Base-by-base conservation (phyloP, 1,284 basidiomycete genomes). In the Afroboletus lepidellus region DNA sequence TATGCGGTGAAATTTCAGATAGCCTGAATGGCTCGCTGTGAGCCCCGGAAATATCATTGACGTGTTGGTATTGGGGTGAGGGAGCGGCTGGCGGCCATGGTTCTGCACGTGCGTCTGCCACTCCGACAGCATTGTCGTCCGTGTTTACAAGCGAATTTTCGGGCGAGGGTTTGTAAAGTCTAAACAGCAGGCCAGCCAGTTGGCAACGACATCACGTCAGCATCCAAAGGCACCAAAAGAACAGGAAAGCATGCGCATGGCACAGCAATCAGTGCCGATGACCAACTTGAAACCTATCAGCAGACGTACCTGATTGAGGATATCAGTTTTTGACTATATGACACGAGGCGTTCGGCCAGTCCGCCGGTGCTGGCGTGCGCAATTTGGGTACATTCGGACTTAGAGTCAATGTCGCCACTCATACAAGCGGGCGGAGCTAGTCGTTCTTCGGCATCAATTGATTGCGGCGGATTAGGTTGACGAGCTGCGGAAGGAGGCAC, bases 1-100 rank as follows among this genome's bases (percentile, higher is more conserved):
- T 78, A 51, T 62, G 64, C 53, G 80, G 78, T 9, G 80, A 80
- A 58, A 80, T 69, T 59, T 80, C 78, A 46, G 77, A 79, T 56
- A 80, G 41, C 38, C 76, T 77, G 43, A 81, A 57, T 32, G 68
- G 69, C 30, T 56, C 56, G 53, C 65, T 54, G 36, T 52, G 50
- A 44, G 57, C 52, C 52, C 53, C 56, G n/a, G 45, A 16, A 30
- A n/a, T 42, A 33, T 47, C 47, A 43, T 46, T 34, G 20, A 43
- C 46, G n/a, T 18, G 11, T 33, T 42, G 46, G 44, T 44, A 41
- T 29, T 46, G 46, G 5, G 46, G 36, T 24, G 9, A 38, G 33
- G 43, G 27, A 42, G 29, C 25, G 39, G 48, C 29, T 8, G 46
- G 37, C 49, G 44, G 44, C 43, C 33, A 53, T 39, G 59, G 39